These are phyloP conservation scores for Blumeriella jaapii DNA, from an alignment of 2,329 filamentous ascomycete species.

Conservation along the genomic window DNA sequence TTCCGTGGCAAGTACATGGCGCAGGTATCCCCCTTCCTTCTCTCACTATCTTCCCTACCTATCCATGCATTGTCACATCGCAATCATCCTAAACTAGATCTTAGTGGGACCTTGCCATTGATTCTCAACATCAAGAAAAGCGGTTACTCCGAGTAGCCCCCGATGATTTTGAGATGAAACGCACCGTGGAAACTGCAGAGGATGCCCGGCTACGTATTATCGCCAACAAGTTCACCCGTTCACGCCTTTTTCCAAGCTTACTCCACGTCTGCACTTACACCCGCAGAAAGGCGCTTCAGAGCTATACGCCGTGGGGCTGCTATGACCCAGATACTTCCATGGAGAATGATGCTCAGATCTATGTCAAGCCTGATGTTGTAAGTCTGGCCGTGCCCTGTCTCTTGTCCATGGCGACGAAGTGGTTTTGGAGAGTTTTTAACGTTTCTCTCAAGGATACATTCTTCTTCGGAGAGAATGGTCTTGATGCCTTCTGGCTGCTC, in stretches of 20 bases:
- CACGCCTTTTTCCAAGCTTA: constrained; percentile 2
- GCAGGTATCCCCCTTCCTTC: background rate
- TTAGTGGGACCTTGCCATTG: background rate
- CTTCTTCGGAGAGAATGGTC: constrained; percentile 2
- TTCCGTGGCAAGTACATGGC: background rate
- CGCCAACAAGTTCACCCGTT: background rate
- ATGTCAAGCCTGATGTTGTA: constrained; percentile 3
- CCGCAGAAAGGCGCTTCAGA: background rate
- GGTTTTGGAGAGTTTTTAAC: background rate
- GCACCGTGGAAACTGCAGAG: background rate
- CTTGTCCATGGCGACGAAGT: background rate
- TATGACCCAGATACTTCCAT: background rate
- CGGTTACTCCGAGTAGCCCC: background rate
- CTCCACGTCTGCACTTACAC: constrained; percentile 2
- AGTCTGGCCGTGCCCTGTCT: background rate
- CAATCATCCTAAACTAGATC: background rate
- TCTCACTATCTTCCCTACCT: background rate
- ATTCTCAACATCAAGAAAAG: constrained; percentile 1
- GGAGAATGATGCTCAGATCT: constrained; percentile 1
- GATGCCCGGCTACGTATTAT: constrained; percentile 1
- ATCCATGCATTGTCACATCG: background rate
- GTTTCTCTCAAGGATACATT: background rate
- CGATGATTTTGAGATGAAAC: background rate
- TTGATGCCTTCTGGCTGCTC: constrained; percentile 1
- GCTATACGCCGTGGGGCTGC: constrained; percentile 3